phyloP scores from a whole-genome alignment of 1,284 basidiomycete genomes.

The Naganishia sp. region DNA sequence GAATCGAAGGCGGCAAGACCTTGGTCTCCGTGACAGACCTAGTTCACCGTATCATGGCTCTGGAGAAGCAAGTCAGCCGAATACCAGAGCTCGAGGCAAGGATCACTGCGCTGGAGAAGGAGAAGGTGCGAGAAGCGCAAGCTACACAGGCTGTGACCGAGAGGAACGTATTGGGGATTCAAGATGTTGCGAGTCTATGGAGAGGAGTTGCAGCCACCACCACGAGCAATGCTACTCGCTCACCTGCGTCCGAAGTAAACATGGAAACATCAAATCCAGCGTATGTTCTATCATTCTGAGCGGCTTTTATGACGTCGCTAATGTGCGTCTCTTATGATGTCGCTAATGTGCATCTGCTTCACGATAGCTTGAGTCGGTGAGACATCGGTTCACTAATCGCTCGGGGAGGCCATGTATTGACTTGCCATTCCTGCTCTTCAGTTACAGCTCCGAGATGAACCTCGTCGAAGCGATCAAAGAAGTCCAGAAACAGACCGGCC shows the following conservation, averaged over 20 bases:
- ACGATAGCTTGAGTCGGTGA: slow-evolving; percentile 5
- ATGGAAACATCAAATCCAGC: not conserved
- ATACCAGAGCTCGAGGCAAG: slow-evolving; percentile 10
- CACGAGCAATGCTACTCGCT: not conserved
- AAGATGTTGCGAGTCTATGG: slow-evolving; percentile 13
- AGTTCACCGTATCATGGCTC: slow-evolving; percentile 1
- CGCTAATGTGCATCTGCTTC: not conserved
- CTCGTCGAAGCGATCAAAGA: slow-evolving; percentile 25
- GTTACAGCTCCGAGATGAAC: slow-evolving; percentile 11
- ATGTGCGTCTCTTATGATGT: not conserved
- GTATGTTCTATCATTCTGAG: not conserved
- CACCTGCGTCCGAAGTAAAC: not conserved
- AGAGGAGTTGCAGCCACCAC: too few species aligned
- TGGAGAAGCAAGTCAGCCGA: slow-evolving; percentile 16
- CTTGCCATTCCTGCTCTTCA: not conserved
- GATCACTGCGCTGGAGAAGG: not conserved
- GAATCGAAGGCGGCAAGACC: not conserved
- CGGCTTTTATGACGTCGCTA: not conserved
- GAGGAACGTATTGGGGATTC: not conserved
- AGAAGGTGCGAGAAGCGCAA: not conserved
- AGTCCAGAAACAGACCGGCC: slow-evolving; percentile 13
- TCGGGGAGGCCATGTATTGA: too few species aligned
- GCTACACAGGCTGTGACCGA: not conserved
- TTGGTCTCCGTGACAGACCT: slow-evolving; percentile 7
- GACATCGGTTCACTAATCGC: not conserved